Conservation (phyloP, 2,329 filamentous ascomycete species). For the Scleromitrula shiraiana region DNA sequence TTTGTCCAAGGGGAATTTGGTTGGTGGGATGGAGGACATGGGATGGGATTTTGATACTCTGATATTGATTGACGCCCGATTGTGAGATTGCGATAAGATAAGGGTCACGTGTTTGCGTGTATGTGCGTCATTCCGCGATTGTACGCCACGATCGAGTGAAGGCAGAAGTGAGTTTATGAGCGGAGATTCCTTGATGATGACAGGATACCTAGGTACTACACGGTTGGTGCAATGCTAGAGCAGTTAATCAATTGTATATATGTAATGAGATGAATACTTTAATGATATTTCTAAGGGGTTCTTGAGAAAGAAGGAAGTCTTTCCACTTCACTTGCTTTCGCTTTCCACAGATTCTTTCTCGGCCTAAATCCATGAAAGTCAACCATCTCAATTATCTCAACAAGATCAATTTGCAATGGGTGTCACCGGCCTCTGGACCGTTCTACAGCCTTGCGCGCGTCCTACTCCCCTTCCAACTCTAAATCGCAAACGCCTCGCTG, state of each 20-base stretch:
- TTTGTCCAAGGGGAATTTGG: not conserved
- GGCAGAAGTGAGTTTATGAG: not conserved
- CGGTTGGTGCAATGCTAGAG: too few relatives aligned
- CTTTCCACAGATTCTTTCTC: not conserved
- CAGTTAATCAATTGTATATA: too few relatives aligned
- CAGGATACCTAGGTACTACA: too few relatives aligned
- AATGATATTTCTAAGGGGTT: not conserved
- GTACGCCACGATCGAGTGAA: not conserved
- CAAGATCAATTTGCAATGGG: constrained; percentile 76
- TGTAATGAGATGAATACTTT: not conserved
- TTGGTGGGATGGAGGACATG: not conserved
- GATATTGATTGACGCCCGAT: too few relatives aligned
- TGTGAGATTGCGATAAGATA: constrained; percentile 12
- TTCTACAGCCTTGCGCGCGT: constrained; percentile 88
- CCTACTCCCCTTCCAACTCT: constrained; percentile 95
- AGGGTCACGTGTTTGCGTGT: constrained; percentile 9
- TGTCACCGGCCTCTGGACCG: constrained; percentile 96
- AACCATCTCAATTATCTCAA: too few relatives aligned
- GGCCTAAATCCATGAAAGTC: too few relatives aligned
- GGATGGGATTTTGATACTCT: not conserved
- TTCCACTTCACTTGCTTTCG: not conserved
- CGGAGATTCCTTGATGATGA: not conserved
- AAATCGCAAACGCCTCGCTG: constrained; percentile 90
- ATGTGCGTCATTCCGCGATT: constrained; percentile 7
- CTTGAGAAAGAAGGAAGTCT: too few relatives aligned